Percentiles rank a stretch among this genome's conserved stretches.
phyloP scores from a whole-genome alignment of 805 yeast species.

The Priceomyces castillae region DNA sequence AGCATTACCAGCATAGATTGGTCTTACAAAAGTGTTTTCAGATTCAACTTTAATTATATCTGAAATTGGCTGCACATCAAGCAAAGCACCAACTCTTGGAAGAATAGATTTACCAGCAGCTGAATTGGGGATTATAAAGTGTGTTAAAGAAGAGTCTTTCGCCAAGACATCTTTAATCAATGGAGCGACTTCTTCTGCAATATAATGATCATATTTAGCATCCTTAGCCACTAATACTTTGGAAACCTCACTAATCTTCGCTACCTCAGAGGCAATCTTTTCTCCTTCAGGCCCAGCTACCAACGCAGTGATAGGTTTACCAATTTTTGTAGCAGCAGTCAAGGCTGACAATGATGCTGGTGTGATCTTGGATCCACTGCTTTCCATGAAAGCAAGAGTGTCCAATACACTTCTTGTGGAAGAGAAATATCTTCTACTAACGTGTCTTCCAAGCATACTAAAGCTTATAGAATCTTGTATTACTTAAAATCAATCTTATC shows the following conservation, averaged over 20 bases:
- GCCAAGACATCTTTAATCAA: constrained; percentile 49
- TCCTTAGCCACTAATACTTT: constrained; percentile 60
- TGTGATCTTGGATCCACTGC: constrained; percentile 51
- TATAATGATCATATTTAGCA: constrained; percentile 58
- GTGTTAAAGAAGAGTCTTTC: constrained; percentile 46
- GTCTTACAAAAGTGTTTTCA: constrained; percentile 77
- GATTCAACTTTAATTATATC: constrained; percentile 71
- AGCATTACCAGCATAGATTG: constrained; percentile 96
- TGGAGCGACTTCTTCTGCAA: constrained; percentile 84
- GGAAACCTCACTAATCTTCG: constrained; percentile 51
- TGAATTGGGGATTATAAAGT: constrained; percentile 79
- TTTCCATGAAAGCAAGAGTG: constrained; percentile 77
- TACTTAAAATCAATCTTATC: not conserved
- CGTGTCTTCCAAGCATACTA: constrained; percentile 5
- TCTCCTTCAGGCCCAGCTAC: constrained; percentile 65
- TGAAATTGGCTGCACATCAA: constrained; percentile 85
- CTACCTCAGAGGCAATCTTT: constrained; percentile 40
- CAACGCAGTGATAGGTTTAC: constrained; percentile 78
- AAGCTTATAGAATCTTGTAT: not conserved
- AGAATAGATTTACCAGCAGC: constrained; percentile 82
- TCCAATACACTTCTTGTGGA: constrained; percentile 20
- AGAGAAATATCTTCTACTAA: constrained; percentile 48
- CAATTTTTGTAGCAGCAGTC: constrained; percentile 73
- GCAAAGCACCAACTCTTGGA: constrained; percentile 81
- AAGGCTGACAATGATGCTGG: constrained; percentile 71